phyloP scores from a whole-genome alignment of 768 basidiomycete species.

The Rhodotorula toruloides region DNA sequence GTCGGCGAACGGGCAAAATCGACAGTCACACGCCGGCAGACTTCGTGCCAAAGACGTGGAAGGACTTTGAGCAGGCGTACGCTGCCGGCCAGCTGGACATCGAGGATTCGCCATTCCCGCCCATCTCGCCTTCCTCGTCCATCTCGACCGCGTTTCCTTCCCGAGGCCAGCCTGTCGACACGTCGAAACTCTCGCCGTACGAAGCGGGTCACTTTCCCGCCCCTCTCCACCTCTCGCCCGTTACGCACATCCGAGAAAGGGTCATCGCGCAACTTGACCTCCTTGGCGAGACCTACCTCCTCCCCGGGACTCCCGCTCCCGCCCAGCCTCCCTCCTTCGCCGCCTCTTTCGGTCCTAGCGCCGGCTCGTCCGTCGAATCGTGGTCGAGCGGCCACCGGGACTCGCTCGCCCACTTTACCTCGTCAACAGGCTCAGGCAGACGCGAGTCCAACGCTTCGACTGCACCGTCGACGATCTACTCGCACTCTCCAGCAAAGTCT shows the following conservation, averaged over 20 bases:
- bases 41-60: slow-evolving; percentile 13
- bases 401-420: slow-evolving; percentile 1
- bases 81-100: slow-evolving; percentile 19
- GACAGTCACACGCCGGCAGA: slow-evolving; percentile 1
- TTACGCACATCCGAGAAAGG: slow-evolving; percentile 16
- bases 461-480: slow-evolving; percentile 1
- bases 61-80: slow-evolving; percentile 8
- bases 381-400: slow-evolving; percentile 4
- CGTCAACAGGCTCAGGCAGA: background rate
- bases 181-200: slow-evolving; percentile 4
- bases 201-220: slow-evolving; percentile 22
- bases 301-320: background rate
- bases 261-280: slow-evolving; percentile 23
- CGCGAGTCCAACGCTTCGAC: slow-evolving; percentile 16
- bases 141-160: background rate
- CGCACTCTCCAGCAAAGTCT: background rate
- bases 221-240: slow-evolving; percentile 7
- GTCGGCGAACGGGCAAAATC: background rate
- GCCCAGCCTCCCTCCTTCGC: background rate
- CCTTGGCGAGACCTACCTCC: slow-evolving; percentile 14
- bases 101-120: slow-evolving; percentile 17
- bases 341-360: background rate
- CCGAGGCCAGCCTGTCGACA: background rate
- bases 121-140: background rate
- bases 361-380: no score